phyloP scores from a whole-genome alignment of 1,139 yeast species.

The Taiozyma sp. region DNA sequence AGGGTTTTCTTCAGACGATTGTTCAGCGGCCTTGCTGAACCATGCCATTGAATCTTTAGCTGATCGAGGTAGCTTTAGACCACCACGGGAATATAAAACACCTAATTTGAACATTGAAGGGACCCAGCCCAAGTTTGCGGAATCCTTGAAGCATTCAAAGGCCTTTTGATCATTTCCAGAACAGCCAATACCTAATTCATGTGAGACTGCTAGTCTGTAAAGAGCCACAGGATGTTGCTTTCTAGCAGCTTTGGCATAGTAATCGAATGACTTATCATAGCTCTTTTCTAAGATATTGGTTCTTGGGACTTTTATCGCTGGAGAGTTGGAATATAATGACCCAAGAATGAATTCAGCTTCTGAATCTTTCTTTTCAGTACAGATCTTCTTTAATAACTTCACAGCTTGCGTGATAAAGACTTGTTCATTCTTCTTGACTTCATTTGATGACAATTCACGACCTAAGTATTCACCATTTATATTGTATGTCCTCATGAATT shows the following conservation, averaged over 20 bases:
- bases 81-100: slow-evolving; percentile 52
- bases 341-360: slow-evolving; percentile 54
- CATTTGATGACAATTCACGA: slow-evolving; percentile 34
- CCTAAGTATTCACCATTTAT: slow-evolving; percentile 38
- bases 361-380: slow-evolving; percentile 36
- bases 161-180: slow-evolving; percentile 39
- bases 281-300: slow-evolving; percentile 46
- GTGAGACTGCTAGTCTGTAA: slow-evolving; percentile 62
- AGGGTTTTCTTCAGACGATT: slow-evolving; percentile 38
- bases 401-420: slow-evolving; percentile 51
- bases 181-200: slow-evolving; percentile 61
- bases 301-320: slow-evolving; percentile 28
- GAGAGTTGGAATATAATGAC: slow-evolving; percentile 50
- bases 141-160: slow-evolving; percentile 45
- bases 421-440: slow-evolving; percentile 44
- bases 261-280: slow-evolving; percentile 52
- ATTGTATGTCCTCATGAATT: slow-evolving; percentile 36
- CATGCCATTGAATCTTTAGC: slow-evolving; percentile 46
- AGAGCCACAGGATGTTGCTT: slow-evolving; percentile 54
- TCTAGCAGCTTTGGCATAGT: slow-evolving; percentile 51
- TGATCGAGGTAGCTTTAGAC: slow-evolving; percentile 34
- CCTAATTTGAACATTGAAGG: slow-evolving; percentile 66
- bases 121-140: slow-evolving; percentile 51
- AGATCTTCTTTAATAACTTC: slow-evolving; percentile 49
- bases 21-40: slow-evolving; percentile 49